Percentiles rank a stretch among this genome's conserved stretches.
phyloP scores from a whole-genome alignment of 1,284 basidiomycete genomes.

The Athelia sp. region DNA sequence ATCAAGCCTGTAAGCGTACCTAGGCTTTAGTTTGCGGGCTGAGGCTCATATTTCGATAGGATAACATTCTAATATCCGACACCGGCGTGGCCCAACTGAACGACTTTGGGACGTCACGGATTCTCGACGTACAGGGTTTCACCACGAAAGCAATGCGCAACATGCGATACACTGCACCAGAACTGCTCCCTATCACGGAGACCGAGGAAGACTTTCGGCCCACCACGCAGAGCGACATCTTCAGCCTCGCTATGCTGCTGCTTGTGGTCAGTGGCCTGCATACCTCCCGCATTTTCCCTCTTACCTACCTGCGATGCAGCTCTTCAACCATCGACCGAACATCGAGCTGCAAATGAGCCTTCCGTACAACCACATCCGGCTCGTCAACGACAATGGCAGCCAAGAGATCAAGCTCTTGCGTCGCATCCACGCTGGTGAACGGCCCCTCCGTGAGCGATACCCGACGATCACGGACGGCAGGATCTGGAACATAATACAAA shows the following conservation, averaged over 20 bases:
- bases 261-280: constrained; percentile 13
- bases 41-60: neutral
- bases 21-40: neutral
- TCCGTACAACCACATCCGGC: neutral
- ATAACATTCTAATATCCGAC: neutral
- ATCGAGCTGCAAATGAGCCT: neutral
- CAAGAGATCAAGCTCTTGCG: neutral
- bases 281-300: neutral
- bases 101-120: neutral
- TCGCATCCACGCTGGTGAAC: neutral
- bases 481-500: neutral
- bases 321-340: neutral
- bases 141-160: neutral
- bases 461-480: neutral
- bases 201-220: neutral
- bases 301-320: neutral
- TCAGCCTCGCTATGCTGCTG: neutral
- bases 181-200: neutral
- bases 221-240: neutral
- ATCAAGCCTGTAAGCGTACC: constrained; percentile 2
- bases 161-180: neutral
- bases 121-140: neutral
- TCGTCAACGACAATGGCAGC: neutral
- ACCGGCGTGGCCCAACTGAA: neutral
- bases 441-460: neutral